These are phyloP conservation scores for Raphidocelis subcapitata DNA, from an alignment of 139 green algal species.

Conservation along the genomic window DNA sequence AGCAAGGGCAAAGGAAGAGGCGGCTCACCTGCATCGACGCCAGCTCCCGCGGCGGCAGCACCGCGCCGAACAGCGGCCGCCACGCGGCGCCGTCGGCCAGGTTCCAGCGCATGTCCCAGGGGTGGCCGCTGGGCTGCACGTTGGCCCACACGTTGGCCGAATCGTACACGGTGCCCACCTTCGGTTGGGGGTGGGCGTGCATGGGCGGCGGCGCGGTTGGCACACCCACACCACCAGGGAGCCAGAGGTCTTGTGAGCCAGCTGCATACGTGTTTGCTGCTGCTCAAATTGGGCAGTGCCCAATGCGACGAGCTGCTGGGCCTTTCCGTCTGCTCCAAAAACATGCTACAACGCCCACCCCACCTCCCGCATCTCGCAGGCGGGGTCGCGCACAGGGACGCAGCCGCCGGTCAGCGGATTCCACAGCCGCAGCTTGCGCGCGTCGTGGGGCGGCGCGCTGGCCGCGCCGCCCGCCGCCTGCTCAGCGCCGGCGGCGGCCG, in stretches of 20 bases:
- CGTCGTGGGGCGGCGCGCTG: not conserved
- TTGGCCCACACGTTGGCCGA: conserved; percentile 65
- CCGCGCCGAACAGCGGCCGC: conserved; percentile 43
- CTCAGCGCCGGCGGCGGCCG: not conserved
- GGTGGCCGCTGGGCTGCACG: conserved; percentile 41
- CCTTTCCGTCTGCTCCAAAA: no score
- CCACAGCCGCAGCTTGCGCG: conserved; percentile 53
- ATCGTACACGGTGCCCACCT: conserved; percentile 59
- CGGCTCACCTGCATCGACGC: conserved; percentile 51
- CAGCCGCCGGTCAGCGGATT: conserved; percentile 51
- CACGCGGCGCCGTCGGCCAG: conserved; percentile 27
- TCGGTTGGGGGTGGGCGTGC: not conserved
- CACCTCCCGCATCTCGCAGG: conserved; percentile 56
- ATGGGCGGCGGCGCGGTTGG: no score
- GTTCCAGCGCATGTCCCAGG: conserved; percentile 59
- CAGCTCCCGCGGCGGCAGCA: conserved; percentile 44
- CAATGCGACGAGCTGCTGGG: no score
- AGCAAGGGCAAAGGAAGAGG: no score
- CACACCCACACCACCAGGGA: no score
- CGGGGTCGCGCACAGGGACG: conserved; percentile 40
- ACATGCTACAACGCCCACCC: no score
- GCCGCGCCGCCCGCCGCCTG: not conserved
- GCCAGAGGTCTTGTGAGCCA: no score
- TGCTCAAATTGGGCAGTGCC: no score
- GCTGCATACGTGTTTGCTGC: no score